A percentile compares a stretch with the other conserved stretches of the same genome.
These are phyloP conservation scores for Pyronema domesticum DNA, from an alignment of 495 filamentous ascomycete species.

Conservation along the genomic window DNA sequence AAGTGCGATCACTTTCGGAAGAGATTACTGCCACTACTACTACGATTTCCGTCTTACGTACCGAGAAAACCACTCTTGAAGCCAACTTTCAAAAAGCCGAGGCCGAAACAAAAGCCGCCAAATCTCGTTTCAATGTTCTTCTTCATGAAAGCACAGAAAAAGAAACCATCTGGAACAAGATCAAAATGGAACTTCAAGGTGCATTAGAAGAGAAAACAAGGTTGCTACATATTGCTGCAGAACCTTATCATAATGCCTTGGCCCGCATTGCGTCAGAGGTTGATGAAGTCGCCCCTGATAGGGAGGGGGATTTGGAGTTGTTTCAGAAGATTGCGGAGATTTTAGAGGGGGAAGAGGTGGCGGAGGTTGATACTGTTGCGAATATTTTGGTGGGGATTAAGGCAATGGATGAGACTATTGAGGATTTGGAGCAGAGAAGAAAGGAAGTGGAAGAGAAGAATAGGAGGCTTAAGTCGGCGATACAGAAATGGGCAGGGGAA, in stretches of 20 bases:
- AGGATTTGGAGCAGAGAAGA: neutral
- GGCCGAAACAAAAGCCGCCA: constrained; percentile 12
- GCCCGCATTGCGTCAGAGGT: constrained; percentile 8
- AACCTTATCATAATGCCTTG: constrained; percentile 9
- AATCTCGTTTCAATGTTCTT: constrained; percentile 13
- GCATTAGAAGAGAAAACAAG: neutral
- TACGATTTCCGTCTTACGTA: constrained; percentile 3
- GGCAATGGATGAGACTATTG: neutral
- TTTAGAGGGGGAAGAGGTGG: neutral
- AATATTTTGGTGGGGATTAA: neutral
- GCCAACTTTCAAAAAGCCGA: constrained; percentile 8
- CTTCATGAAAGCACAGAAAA: constrained; percentile 19
- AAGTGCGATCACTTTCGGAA: no score
- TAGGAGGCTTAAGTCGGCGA: constrained; percentile 12
- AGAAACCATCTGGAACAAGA: constrained; percentile 12
- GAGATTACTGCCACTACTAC: neutral
- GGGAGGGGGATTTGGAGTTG: neutral
- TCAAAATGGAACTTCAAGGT: constrained; percentile 6
- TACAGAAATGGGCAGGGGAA: constrained; percentile 13
- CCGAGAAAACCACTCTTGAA: constrained; percentile 3
- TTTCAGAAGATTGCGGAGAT: neutral
- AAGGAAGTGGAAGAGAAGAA: constrained; percentile 14
- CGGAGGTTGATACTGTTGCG: neutral
- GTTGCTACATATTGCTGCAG: neutral
- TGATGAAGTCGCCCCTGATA: constrained; percentile 5